Percentiles rank a stretch among this genome's conserved stretches.
Conservation (phyloP, 306 rosid species). For the Sicyos baderoa region DNA sequence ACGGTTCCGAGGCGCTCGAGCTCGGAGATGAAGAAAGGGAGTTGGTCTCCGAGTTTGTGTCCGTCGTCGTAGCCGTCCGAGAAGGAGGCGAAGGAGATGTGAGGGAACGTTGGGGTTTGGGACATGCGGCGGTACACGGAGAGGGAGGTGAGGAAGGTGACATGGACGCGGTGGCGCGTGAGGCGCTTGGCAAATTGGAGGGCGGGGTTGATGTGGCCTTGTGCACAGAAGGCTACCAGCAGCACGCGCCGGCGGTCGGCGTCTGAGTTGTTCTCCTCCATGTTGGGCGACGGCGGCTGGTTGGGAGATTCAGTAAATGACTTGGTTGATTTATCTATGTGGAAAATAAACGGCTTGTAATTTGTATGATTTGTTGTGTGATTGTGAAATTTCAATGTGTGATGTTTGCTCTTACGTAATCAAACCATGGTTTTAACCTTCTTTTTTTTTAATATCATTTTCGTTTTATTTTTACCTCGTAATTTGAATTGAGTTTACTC, state of each 20-base stretch:
- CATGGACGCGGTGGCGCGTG: slow-evolving; percentile 17
- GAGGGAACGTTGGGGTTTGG: neutral
- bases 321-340: too few relatives aligned
- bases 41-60: neutral
- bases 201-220: slow-evolving; percentile 38
- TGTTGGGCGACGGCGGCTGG: neutral
- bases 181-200: slow-evolving; percentile 34
- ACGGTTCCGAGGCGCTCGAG: slow-evolving; percentile 20
- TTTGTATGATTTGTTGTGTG: too few relatives aligned
- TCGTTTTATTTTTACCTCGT: too few relatives aligned
- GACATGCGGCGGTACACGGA: slow-evolving; percentile 18
- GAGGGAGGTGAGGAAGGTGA: slow-evolving; percentile 26
- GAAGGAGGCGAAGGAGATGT: slow-evolving; percentile 22
- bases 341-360: too few relatives aligned
- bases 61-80: slow-evolving; percentile 36
- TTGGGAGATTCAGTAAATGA: too few relatives aligned
- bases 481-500: too few relatives aligned
- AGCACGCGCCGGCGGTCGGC: slow-evolving; percentile 17
- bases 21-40: neutral
- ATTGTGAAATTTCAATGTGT: too few relatives aligned
- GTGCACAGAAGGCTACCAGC: slow-evolving; percentile 19
- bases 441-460: too few relatives aligned
- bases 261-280: slow-evolving; percentile 9
- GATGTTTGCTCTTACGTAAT: too few relatives aligned
- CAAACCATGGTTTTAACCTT: too few relatives aligned